Conservation (phyloP, 345 rosid genomes). For the Corchorus capsularis region DNA sequence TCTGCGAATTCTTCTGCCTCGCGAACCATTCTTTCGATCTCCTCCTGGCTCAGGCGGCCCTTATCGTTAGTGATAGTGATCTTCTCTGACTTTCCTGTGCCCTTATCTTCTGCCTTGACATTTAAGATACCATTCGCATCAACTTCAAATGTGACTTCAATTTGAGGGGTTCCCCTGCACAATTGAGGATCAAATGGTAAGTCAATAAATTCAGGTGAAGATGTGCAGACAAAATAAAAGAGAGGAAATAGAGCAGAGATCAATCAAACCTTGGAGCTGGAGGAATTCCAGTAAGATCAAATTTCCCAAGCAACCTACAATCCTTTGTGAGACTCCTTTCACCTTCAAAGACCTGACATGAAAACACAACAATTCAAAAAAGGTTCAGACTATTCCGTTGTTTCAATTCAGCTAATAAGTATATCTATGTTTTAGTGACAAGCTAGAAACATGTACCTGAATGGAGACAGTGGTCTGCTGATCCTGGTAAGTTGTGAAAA, state of each 20-base stretch:
- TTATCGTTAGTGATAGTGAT: conserved; percentile 95
- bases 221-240: neutral
- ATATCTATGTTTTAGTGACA: neutral
- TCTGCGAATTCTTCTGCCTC: conserved; percentile 98
- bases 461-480: conserved; percentile 98
- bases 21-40: conserved; percentile 87
- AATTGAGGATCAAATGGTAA: conserved; percentile 8
- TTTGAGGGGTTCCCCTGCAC: conserved; percentile 93
- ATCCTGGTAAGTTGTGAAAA: conserved; percentile 96
- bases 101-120: conserved; percentile 95
- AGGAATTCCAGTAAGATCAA: conserved; percentile 79
- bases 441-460: conserved; percentile 45
- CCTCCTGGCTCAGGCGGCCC: conserved; percentile 96
- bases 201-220: neutral
- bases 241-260: neutral
- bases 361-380: conserved; percentile 9
- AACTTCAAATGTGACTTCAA: conserved; percentile 94
- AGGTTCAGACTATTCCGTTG: neutral
- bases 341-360: conserved; percentile 85
- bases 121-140: conserved; percentile 94
- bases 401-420: neutral
- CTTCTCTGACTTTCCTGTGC: conserved; percentile 81
- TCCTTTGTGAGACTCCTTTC: conserved; percentile 98
- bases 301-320: conserved; percentile 82
- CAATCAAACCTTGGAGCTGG: conserved; percentile 82